Base-by-base conservation (phyloP, 768 basidiomycete genomes). In the Saitozyma sp. region DNA sequence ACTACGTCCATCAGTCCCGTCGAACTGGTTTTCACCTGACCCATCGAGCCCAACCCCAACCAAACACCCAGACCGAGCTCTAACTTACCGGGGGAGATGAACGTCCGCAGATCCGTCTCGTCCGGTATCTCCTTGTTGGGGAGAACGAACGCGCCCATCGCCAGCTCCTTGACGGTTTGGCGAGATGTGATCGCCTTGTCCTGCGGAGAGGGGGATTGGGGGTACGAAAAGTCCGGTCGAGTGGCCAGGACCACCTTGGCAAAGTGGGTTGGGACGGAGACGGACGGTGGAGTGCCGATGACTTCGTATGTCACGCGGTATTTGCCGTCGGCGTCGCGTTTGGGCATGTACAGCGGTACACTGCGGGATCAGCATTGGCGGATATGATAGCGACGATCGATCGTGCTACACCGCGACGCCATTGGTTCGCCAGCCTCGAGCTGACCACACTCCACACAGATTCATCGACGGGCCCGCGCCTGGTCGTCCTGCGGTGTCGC, bases 251-350 rank as follows among this genome's bases (percentile, higher is more conserved):
- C 87, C 40, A 97, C 94, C 79, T 98, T 98, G 40, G 95, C 94
- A 77, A 98, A 98, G 77, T 99, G 96, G 6, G 96, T 98, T 1
- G 96, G 96, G 16, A 99, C 96, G 54, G 90, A 83, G 62, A 97
- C 83, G 72, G 89, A 91, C 10, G 93, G 92, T 10, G 92, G 91
- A 16, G 84, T 85, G 0, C 96, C 96, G 68, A 99, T 98, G 49
- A 99, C 89, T 83, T 99, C 95, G 76, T 98, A 87, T 3, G 85
- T 87, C 92, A 98, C 89, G 59, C 91, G 87, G 89, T 89, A 97
- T 81, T 95, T 98, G 9, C 94, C 93, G 73, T 98, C 95, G 3
- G 86, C 71, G 5, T 91, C 89, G 54, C 85, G 84, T 54, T 85
- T 86, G 0, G 96, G 96, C 2, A 97, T 85, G 81, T 98, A 99